Evolutionary conservation across 139 green algal genomes (phyloP).

Genomic region (Auxenochlorella pyrenoidosa): DNA sequence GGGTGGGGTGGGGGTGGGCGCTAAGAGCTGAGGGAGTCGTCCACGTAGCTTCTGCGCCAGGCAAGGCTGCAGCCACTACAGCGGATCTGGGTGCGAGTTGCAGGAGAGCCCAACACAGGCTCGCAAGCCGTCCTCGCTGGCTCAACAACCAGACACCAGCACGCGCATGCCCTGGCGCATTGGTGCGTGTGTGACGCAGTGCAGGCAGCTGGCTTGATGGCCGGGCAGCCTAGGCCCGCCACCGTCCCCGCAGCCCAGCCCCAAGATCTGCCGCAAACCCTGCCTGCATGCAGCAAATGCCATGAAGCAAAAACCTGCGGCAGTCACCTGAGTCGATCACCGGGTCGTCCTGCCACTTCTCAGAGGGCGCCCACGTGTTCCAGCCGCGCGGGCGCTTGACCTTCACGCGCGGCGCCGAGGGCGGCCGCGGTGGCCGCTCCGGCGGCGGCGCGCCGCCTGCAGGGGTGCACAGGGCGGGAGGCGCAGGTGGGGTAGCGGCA

Average conservation of each 20-base stretch:
- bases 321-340: conserved; percentile 1
- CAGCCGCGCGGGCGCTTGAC: conserved; percentile 21
- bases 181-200: too few relatives aligned
- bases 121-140: not conserved
- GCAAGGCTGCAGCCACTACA: too few relatives aligned
- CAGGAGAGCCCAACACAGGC: too few relatives aligned
- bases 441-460: not conserved
- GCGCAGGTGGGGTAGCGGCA: not conserved
- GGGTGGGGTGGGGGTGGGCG: too few relatives aligned
- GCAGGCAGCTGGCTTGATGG: not conserved
- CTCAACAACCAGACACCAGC: too few relatives aligned
- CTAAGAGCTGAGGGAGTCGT: not conserved
- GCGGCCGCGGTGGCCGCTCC: not conserved
- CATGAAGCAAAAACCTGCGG: too few relatives aligned
- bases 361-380: conserved; percentile 14
- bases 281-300: not conserved
- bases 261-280: not conserved
- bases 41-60: too few relatives aligned
- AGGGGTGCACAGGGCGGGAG: not conserved
- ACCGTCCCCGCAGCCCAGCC: too few relatives aligned
- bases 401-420: not conserved
- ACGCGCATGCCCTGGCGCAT: too few relatives aligned
- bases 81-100: too few relatives aligned
- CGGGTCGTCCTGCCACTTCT: conserved; percentile 32
- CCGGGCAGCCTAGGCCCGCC: too few relatives aligned